These are phyloP conservation scores for Sarcomyxa edulis DNA, from an alignment of 768 basidiomycete genomes.

Conservation along the genomic window DNA sequence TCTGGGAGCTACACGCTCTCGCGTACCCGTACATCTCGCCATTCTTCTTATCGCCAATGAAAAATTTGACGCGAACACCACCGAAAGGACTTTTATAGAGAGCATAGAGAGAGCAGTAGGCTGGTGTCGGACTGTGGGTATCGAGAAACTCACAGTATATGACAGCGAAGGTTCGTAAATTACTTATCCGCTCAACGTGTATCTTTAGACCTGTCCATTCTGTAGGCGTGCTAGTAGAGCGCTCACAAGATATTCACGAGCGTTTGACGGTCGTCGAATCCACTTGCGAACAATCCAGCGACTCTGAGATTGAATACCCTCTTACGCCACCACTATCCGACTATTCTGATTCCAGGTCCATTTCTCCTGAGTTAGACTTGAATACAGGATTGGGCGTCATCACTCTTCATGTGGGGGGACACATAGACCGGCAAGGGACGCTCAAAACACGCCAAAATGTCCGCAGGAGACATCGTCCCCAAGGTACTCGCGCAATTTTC, in stretches of 20 bases:
- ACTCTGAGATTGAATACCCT: conserved; percentile 63
- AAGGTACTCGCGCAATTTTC: conserved; percentile 1
- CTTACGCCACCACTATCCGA: conserved; percentile 77
- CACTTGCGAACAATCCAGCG: conserved; percentile 27
- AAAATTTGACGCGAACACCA: conserved; percentile 24
- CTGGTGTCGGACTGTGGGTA: conserved; percentile 63
- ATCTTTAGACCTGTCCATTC: neutral
- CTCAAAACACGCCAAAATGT: conserved; percentile 4
- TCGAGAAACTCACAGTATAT: conserved; percentile 63
- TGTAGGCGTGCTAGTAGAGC: conserved; percentile 35
- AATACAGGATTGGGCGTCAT: conserved; percentile 14
- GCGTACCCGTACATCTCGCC: conserved; percentile 63
- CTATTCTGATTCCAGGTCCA: conserved; percentile 56
- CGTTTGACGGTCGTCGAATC: conserved; percentile 24
- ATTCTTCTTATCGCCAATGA: conserved; percentile 51
- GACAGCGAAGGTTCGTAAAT: conserved; percentile 58
- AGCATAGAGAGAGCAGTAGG: conserved; percentile 45
- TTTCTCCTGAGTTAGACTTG: conserved; percentile 40
- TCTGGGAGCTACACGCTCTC: conserved; percentile 45
- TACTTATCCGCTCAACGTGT: neutral
- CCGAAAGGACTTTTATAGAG: conserved; percentile 41
- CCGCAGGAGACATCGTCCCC: conserved; percentile 8
- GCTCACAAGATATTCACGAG: conserved; percentile 35
- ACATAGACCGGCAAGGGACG: conserved; percentile 5
- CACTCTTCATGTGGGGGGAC: conserved; percentile 14